Conservation (phyloP, 352 stramenopile genomes). For the Globisporangium emineosum region DNA sequence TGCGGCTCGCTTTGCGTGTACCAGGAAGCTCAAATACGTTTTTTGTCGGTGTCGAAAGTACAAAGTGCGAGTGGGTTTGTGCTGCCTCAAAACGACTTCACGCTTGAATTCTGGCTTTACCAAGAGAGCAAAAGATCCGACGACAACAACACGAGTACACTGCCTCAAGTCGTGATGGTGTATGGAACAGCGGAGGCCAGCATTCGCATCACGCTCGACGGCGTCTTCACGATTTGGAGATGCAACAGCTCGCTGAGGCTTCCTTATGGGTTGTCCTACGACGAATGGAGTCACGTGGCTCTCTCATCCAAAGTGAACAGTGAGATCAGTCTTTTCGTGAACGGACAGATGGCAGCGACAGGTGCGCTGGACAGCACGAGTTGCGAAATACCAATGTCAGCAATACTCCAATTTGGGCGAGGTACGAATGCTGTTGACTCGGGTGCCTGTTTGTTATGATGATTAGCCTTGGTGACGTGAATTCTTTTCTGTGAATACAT, state of each 20-base stretch:
- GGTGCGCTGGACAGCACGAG: conserved; percentile 19
- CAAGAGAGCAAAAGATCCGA: conserved; percentile 14
- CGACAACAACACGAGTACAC: not conserved
- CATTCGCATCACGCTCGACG: conserved; percentile 18
- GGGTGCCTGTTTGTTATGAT: not conserved
- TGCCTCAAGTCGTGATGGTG: conserved; percentile 30
- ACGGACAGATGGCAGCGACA: conserved; percentile 25
- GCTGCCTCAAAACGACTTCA: conserved; percentile 22
- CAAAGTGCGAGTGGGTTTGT: conserved; percentile 26
- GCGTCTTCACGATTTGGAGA: conserved; percentile 25
- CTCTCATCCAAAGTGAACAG: conserved; percentile 21
- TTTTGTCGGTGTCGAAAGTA: conserved; percentile 24
- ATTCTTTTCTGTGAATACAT: not conserved
- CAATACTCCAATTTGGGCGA: conserved; percentile 43
- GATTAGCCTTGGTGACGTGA: not conserved
- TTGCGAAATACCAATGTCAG: conserved; percentile 22
- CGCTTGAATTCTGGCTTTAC: conserved; percentile 47
- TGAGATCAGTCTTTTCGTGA: conserved; percentile 25
- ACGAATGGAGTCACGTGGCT: conserved; percentile 41
- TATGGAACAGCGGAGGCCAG: conserved; percentile 22
- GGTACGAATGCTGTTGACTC: conserved; percentile 19
- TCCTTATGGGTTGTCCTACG: conserved; percentile 25
- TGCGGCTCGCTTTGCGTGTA: conserved; percentile 26
- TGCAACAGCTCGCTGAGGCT: conserved; percentile 31
- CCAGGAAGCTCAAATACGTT: conserved; percentile 32